Percentiles rank a stretch among this genome's conserved stretches.
Conservation (phyloP, 345 rosid species). For the Syzygium oleosum region DNA sequence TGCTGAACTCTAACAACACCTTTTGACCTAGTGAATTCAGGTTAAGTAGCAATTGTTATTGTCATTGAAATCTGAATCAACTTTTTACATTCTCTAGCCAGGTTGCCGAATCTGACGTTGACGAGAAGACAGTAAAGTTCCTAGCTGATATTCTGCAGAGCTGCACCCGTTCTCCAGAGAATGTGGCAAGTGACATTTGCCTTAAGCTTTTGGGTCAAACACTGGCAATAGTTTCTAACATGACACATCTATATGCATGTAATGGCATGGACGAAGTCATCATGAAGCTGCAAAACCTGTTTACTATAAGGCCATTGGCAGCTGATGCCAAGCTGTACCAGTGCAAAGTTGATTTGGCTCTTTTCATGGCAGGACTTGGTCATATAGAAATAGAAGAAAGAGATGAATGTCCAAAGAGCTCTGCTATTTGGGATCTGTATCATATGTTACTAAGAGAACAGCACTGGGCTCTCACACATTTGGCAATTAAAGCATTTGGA, state of each 20-base stretch:
- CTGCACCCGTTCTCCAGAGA: conserved; percentile 25
- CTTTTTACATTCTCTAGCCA: conserved; percentile 41
- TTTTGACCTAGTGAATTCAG: neutral
- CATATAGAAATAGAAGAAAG: conserved; percentile 49
- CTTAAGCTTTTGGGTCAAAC: conserved; percentile 45
- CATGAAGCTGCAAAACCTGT: conserved; percentile 57
- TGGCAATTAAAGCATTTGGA: conserved; percentile 68
- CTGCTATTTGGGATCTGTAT: conserved; percentile 68
- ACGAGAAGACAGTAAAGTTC: conserved; percentile 58
- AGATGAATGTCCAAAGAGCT: conserved; percentile 53
- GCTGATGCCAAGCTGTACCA: conserved; percentile 26
- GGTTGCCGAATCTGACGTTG: conserved; percentile 37
- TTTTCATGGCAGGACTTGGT: conserved; percentile 65
- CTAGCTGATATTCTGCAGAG: conserved; percentile 27
- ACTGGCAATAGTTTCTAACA: conserved; percentile 41
- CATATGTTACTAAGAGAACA: conserved; percentile 66
- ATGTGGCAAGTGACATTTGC: conserved; percentile 15
- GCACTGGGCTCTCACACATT: conserved; percentile 79
- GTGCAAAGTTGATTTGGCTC: conserved; percentile 60
- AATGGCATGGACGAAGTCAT: conserved; percentile 57
- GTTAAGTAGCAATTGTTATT: neutral
- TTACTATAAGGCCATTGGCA: conserved; percentile 29
- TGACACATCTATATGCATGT: conserved; percentile 38
- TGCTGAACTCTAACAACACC: neutral
- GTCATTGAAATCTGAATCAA: neutral